Base-by-base conservation (phyloP, 2,329 filamentous ascomycete genomes). In the Dactylella cylindrospora region DNA sequence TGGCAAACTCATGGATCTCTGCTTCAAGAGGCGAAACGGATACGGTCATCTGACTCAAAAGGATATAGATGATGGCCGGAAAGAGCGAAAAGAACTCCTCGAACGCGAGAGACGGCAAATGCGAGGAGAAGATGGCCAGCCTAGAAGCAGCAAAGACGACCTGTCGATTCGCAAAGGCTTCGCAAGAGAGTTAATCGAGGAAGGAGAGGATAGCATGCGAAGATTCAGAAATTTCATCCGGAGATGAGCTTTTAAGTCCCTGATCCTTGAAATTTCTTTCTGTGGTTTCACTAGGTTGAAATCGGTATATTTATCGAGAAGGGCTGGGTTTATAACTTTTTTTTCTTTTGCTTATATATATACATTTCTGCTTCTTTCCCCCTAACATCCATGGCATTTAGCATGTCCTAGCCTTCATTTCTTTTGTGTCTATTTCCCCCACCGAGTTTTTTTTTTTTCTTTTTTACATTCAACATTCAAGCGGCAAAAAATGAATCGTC, bases 41-140 rank as follows among this genome's bases (percentile, higher is more conserved):
- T 90, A 91, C 67, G 85, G 84, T 5, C 85, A 90, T 68, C 76
- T 96, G 13, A 90, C 84, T 69, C 89, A 95, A 71, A 84, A 85
- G 12, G 81, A 83, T 3, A 87, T 96, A 59, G 90, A 96, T 67
- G 80, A 84, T 67, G 80, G 86, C 64, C 78, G 91, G 40, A 78
- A 81, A 39, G 84, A 90, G 70, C 79, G 87, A 43, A 80, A 84
- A 41, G 77, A 79, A 4, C 72, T 74, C 7, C 65, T 68, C 28
- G 67, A 67, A 9, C 64, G 61, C 15, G 67, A 68, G 39, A 65
- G 55, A 28, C 62, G 61, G 22, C 41, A 44, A 20, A 36, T 44
- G 7, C 43, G 19, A 38, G 12, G 28, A n/a, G 50, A 52, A 36
- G 64, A 64, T n/a, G 59, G 65, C 7, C 46, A 9, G 3, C 59